Evolutionary conservation across 129 eudicot species (phyloP).

Genomic region (Scalesia atractyloides): DNA sequence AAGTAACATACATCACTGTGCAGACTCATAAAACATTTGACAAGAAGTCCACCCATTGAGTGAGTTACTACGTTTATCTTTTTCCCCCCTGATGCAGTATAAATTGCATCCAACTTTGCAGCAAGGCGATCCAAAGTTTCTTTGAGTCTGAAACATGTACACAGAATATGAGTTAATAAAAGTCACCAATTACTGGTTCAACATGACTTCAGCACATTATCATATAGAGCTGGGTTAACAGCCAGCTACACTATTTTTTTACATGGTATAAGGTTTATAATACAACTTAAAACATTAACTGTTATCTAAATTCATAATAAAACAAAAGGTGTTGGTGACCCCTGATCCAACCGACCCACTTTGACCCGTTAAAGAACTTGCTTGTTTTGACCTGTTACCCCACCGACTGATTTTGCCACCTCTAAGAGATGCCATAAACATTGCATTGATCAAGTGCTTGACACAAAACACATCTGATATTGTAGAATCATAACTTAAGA

Average conservation of each 20-base stretch:
- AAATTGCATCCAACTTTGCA: conserved; percentile 71
- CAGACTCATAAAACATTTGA: conserved; percentile 89
- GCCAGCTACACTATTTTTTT: neutral
- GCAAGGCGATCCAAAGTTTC: conserved; percentile 77
- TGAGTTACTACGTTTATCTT: conserved; percentile 79
- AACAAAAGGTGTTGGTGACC: neutral
- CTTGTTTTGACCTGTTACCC: neutral
- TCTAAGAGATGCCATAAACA: neutral
- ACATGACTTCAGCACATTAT: conserved; percentile 1
- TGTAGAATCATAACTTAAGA: neutral
- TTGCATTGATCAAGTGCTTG: conserved; percentile 7
- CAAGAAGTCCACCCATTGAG: conserved; percentile 98
- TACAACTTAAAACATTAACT: neutral
- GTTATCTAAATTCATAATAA: neutral
- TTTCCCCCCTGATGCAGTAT: conserved; percentile 89
- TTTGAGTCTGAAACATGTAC: conserved; percentile 48
- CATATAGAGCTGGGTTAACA: neutral
- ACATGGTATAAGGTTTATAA: neutral
- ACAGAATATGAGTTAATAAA: neutral
- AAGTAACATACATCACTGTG: conserved; percentile 60
- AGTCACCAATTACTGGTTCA: neutral
- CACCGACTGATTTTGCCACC: neutral
- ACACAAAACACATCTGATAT: neutral
- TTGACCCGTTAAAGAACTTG: neutral
- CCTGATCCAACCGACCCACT: neutral